Evolutionary conservation across 192 early-diverging fungal genomes (phyloP), one percentile per base, ranked within the genome.

Genomic region (Funneliformis geosporum): DNA sequence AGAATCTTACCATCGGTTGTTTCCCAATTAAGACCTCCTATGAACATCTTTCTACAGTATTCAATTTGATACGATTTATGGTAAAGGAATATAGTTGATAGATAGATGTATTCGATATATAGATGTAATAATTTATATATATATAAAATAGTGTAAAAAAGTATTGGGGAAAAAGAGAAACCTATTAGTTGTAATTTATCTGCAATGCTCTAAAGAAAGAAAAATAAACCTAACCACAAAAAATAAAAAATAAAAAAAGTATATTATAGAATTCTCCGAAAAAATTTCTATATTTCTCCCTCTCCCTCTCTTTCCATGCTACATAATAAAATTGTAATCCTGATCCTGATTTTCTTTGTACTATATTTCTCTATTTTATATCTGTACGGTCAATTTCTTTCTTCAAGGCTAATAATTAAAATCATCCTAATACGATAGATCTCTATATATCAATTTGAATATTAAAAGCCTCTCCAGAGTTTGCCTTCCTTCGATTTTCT

Each of bases 1-100:
- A 28, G 21, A 33, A 33, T 71, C 90, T 92, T 92, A 94, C 93
- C 93, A 87, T 93, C 91, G 43, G 93, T 92, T 38, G 93, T 94
- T 80, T 94, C 93, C 92, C 92, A 93, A 83, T 93, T 94, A 79
- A 94, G 83, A 67, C 92, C 93, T 76, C 93, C 93, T 78, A 93
- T 86, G 85, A 93, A 93, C 89, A 93, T 91, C 87, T 93, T 93
- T 84, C 92, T 93, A 91, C 61, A 62, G 76, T 77, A 66, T 43
- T 40, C 42, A 70, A 33, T 50, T 21, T 70, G 67, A 33, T 68
- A 79, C 55, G 64, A 60, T 61, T 55, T 75, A 75, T 43, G 73
- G 59, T 38, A 44, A 38, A 75, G 73, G 28, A 60, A 60, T 75
- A 60, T 6, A 60, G 33, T 33, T 39, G 33, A 60, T 73, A 50